These are phyloP conservation scores for Alternaria sp. DNA, from an alignment of 2,329 filamentous ascomycete species.

Conservation along the genomic window DNA sequence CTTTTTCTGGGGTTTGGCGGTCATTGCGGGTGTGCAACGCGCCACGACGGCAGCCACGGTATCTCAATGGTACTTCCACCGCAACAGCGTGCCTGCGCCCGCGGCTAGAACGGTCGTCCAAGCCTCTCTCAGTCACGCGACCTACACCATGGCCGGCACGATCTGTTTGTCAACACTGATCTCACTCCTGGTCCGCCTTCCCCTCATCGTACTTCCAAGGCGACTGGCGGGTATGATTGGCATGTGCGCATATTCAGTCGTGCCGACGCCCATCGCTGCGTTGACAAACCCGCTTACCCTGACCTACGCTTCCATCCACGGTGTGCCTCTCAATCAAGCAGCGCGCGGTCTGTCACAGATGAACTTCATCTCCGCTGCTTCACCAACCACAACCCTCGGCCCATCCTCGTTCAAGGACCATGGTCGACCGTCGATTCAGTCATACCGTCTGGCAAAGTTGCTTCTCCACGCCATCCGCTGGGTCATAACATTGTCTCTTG, in stretches of 20 bases:
- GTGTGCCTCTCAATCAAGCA: conserved; percentile 77
- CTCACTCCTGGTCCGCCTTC: conserved; percentile 79
- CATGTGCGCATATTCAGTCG: conserved; percentile 76
- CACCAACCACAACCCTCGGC: conserved; percentile 71
- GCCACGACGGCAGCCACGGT: conserved; percentile 93
- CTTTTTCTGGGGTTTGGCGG: conserved; percentile 92
- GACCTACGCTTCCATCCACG: conserved; percentile 93
- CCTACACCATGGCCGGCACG: conserved; percentile 87
- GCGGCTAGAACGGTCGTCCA: conserved; percentile 81
- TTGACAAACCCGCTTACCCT: conserved; percentile 90
- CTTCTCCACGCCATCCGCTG: conserved; percentile 89
- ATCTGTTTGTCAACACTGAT: conserved; percentile 88
- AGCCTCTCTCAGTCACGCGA: conserved; percentile 81
- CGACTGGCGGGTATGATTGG: conserved; percentile 73
- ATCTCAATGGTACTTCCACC: conserved; percentile 99
- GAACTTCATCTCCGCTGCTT: conserved; percentile 75
- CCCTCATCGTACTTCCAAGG: conserved; percentile 80
- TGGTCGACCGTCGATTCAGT: conserved; percentile 66
- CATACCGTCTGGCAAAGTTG: conserved; percentile 89
- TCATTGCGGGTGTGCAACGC: conserved; percentile 87
- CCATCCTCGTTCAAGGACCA: conserved; percentile 49
- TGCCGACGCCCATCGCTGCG: conserved; percentile 83
- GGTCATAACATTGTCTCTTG: conserved; percentile 87
- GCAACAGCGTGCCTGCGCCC: conserved; percentile 77
- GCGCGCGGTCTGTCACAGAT: conserved; percentile 82